Evolutionary conservation across 2,329 filamentous ascomycete genomes (phyloP), one percentile per base, ranked within the genome.

Genomic region (Arthrinium phaeospermum): DNA sequence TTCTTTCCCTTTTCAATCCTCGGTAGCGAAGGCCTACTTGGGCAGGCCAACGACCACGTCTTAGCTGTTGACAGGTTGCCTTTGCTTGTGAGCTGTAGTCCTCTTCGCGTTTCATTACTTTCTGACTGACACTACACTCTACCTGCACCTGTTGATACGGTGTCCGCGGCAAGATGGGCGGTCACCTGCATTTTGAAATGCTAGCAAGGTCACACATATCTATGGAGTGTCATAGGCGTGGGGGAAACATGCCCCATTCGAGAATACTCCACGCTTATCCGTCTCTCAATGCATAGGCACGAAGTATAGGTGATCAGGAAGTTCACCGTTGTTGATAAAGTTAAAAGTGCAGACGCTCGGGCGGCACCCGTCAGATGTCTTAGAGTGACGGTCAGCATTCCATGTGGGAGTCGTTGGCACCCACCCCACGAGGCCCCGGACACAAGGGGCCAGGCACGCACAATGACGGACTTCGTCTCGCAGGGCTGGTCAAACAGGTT

Each of bases 321-420:
- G 34, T n/a, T 41, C 57, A 41, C 57, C 57, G 57, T 64, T 64
- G 57, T 64, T 64, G 57, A 14, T 64, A 41, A 41, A 64, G 57
- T n/a, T 30, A 41, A 64, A 64, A n/a, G 8, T n/a, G 34, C 34
- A 22, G 16, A n/a, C 57, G 57, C 57, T 64, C 22, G 57, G 34
- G 30, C 57, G 22, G 30, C 34, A 64, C 57, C 57, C 57, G 57
- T 64, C 57, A 64, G 41, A 41, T 64, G 57, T 64, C 57, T 64
- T 41, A 24, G 57, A n/a, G 30, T 64, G 57, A 64, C 34, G 57
- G 57, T 64, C 57, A 37, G 16, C 53, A 61, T 37, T 34, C 53
- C 53, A 61, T 61, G 53, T 61, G 53, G 53, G 53, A 61, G 53
- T 37, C 30, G 16, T 37, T 19, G 30, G 53, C 53, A n/a, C 53